Evolutionary conservation across 2,329 filamentous ascomycete species (phyloP).

Genomic region (Aspergillus nomiae): DNA sequence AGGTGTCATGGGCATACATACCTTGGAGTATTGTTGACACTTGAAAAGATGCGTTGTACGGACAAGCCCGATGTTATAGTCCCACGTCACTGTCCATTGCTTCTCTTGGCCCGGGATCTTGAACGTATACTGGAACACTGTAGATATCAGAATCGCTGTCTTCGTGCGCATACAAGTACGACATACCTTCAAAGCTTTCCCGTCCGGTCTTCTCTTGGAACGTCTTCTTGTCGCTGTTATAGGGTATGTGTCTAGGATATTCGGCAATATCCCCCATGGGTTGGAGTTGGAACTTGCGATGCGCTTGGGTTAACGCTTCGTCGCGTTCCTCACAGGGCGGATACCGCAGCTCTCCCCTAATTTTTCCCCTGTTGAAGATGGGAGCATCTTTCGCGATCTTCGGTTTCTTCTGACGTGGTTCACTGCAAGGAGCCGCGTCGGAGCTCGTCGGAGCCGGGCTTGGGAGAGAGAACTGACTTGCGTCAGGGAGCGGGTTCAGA

Average conservation of each 20-base stretch:
- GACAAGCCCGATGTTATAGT: slow-evolving; percentile 92
- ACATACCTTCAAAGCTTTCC: slow-evolving; percentile 81
- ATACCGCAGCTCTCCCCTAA: slow-evolving; percentile 71
- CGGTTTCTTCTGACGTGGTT: slow-evolving; percentile 41
- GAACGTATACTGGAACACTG: slow-evolving; percentile 71
- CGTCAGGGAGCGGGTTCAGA: slow-evolving; percentile 62
- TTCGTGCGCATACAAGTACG: background rate
- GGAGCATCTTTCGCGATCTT: slow-evolving; percentile 68
- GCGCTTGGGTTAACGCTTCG: slow-evolving; percentile 57
- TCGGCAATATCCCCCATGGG: slow-evolving; percentile 63
- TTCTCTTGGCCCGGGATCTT: slow-evolving; percentile 66
- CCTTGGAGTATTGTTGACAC: slow-evolving; percentile 84
- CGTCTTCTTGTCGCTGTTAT: slow-evolving; percentile 90
- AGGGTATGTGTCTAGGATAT: slow-evolving; percentile 78
- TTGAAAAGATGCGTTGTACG: slow-evolving; percentile 96
- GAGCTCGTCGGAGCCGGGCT: slow-evolving; percentile 46
- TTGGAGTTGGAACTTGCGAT: slow-evolving; percentile 66
- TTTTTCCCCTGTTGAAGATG: slow-evolving; percentile 62
- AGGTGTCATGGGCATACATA: slow-evolving; percentile 36
- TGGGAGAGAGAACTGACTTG: slow-evolving; percentile 28
- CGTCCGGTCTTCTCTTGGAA: slow-evolving; percentile 84
- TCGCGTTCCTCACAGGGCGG: slow-evolving; percentile 71
- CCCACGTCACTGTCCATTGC: slow-evolving; percentile 86
- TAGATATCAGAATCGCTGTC: slow-evolving; percentile 2
- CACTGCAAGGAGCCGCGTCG: slow-evolving; percentile 33